Conservation (phyloP, 2,329 filamentous ascomycete genomes). For the Alternaria sp. region DNA sequence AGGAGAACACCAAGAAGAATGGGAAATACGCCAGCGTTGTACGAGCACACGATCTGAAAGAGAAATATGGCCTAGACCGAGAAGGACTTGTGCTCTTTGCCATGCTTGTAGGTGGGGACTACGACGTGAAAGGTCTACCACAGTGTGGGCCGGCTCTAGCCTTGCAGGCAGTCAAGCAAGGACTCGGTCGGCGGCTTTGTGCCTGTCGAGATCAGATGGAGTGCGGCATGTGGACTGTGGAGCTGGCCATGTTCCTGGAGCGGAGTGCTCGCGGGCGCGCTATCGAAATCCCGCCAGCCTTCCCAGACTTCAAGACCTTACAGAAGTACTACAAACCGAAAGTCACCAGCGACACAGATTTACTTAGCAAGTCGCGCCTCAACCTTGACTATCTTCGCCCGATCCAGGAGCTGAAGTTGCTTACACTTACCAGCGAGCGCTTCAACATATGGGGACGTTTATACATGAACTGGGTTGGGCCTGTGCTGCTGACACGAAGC, state of each 20-base stretch:
- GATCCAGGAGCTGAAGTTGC: conserved; percentile 45
- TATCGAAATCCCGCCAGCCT: conserved; percentile 21
- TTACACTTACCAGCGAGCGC: conserved; percentile 38
- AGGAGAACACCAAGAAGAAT: conserved; percentile 43
- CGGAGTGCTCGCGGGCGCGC: conserved; percentile 1
- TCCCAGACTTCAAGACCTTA: conserved; percentile 35
- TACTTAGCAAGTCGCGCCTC: conserved; percentile 36
- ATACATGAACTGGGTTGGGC: conserved; percentile 49
- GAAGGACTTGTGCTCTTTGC: conserved; percentile 51
- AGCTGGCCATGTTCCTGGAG: conserved; percentile 23
- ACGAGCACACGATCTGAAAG: conserved; percentile 32
- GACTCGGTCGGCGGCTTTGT: conserved; percentile 41
- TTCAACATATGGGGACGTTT: conserved; percentile 50
- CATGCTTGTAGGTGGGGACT: conserved; percentile 52
- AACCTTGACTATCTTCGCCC: conserved; percentile 34
- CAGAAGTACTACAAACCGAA: conserved; percentile 48
- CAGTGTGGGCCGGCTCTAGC: conserved; percentile 47
- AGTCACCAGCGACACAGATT: conserved; percentile 40
- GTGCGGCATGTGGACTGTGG: conserved; percentile 33
- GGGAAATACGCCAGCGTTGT: conserved; percentile 42
- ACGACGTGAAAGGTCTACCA: conserved; percentile 47
- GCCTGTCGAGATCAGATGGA: conserved; percentile 24
- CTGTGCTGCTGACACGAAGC: conserved; percentile 43
- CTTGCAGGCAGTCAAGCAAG: conserved; percentile 29
- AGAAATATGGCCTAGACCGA: conserved; percentile 38